A percentile compares a stretch with the other conserved stretches of the same genome.
These are phyloP conservation scores for Daldinia loculata DNA, from an alignment of 495 filamentous ascomycete species.

Conservation along the genomic window DNA sequence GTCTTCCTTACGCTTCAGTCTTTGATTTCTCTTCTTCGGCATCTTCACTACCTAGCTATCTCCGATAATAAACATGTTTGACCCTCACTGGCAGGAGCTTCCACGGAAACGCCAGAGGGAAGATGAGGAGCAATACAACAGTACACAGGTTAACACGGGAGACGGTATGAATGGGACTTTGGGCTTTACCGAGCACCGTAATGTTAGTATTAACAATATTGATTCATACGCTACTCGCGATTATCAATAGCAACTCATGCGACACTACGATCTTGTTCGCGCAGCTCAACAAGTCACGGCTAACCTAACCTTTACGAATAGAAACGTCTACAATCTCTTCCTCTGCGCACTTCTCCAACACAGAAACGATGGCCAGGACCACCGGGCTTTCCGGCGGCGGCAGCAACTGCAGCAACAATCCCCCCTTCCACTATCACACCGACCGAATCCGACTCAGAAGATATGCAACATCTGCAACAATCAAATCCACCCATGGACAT, in stretches of 20 bases:
- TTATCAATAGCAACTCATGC: background rate
- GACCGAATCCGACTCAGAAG: conserved; percentile 49
- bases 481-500: conserved; percentile 39
- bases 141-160: conserved; percentile 15
- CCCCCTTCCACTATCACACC: conserved; percentile 49
- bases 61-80: conserved; percentile 27
- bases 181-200: conserved; percentile 59
- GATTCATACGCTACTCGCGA: background rate
- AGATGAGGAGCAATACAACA: conserved; percentile 35
- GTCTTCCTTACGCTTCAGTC: background rate
- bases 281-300: background rate
- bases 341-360: conserved; percentile 52
- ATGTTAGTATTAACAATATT: conserved; percentile 45
- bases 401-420: conserved; percentile 24
- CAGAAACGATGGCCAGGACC: conserved; percentile 51
- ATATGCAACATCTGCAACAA: conserved; percentile 39
- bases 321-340: conserved; percentile 60
- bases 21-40: conserved; percentile 1
- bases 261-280: background rate
- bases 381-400: conserved; percentile 43
- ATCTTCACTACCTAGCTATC: background rate
- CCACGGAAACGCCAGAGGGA: conserved; percentile 39
- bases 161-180: conserved; percentile 40
- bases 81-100: conserved; percentile 39
- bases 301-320: conserved; percentile 30